Base-by-base conservation (phyloP, 2,329 filamentous ascomycete species). In the Lachnellula cervina region DNA sequence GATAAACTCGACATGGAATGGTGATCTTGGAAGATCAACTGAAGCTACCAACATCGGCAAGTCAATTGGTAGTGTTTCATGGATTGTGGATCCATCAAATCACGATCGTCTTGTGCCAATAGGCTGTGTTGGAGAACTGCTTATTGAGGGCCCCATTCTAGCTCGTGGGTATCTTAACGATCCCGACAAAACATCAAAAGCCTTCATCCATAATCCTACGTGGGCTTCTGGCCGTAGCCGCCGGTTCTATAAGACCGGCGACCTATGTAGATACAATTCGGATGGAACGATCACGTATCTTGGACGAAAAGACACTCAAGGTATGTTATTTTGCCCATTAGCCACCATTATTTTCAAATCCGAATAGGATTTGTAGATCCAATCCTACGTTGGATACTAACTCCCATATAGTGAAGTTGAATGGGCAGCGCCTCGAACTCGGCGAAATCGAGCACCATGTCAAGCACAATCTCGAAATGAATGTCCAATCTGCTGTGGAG, bases 351-450 rank as follows among this genome's bases (percentile, higher is more conserved):
- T 9, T 28, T 28, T 28, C 28, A 28, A 8, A 28, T 32, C 28
- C 28, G 3, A 11, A 32, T 32, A 11, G 9, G 28, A 28, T 9
- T 9, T 28, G 7, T 28, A 28, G 28, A 28, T 28, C 8, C 28
- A 28, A 28, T 28, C 9, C 28, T 28, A 8, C 28, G 28, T 1
- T 13, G 4, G 13, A 32, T 32, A 3, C 28, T 32, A 32, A 32
- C 8, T 32, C 9, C 28, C 9, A 32, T 3, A 32, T 16, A 47
- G 77, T 86, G 53, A 87, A 87, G 65, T 71, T 87, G 17, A 77
- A 83, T 40, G 83, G 83, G 1, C 83, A 87, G 64, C 73, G 83
- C 43, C 73, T 87, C 5, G 83, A 87, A 62, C 80, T 86, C 57
- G 80, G 78, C n/a, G 83, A 87, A 66, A 85, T 87, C 37, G 60